Conservation (phyloP, 257 asterid genomes). For the Lycium barbarum region DNA sequence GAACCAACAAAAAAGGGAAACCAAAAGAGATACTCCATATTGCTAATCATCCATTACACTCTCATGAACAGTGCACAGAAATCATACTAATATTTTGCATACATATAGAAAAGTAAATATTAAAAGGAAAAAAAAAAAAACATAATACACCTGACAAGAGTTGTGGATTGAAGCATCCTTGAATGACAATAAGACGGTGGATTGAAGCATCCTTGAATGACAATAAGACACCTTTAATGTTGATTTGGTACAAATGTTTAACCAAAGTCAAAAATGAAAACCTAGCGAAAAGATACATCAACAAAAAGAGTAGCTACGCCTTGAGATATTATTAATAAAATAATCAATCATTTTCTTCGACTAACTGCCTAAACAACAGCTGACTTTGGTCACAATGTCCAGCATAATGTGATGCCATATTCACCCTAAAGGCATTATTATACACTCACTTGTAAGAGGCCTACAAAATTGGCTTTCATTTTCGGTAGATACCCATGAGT, state of each 20-base stretch:
- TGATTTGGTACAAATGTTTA: background rate
- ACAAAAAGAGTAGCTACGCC: background rate
- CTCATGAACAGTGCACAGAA: background rate
- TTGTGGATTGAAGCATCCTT: background rate
- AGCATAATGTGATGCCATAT: background rate
- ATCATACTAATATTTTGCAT: background rate
- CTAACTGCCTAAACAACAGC: constrained; percentile 26
- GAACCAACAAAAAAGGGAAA: no score
- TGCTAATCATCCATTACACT: background rate
- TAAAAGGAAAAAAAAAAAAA: background rate
- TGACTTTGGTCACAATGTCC: background rate
- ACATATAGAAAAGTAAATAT: background rate
- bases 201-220: background rate
- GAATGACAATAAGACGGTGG: background rate
- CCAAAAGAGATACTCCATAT: background rate
- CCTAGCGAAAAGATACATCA: background rate
- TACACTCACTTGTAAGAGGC: constrained; percentile 26
- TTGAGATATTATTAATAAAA: background rate
- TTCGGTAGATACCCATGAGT: background rate
- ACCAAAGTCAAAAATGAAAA: background rate
- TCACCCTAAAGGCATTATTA: constrained; percentile 16
- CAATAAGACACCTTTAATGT: background rate
- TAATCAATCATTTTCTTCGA: constrained; percentile 11
- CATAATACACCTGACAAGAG: background rate
- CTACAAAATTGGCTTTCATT: constrained; percentile 23